phyloP scores from a whole-genome alignment of 768 basidiomycete genomes.

The Amanita subjunquillea region DNA sequence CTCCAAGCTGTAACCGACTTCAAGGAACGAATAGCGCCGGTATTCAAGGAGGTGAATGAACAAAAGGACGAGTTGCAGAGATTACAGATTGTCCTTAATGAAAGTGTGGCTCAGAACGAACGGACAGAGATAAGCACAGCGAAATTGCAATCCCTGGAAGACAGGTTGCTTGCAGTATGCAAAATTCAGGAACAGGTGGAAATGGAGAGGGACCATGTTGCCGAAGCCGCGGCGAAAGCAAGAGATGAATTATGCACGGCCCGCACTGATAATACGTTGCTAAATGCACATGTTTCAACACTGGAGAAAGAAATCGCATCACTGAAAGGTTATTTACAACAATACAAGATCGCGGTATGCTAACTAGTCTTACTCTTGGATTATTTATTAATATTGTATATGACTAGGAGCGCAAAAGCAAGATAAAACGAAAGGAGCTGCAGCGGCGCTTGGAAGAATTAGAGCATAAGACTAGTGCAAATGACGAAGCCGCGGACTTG shows the following conservation, averaged over 20 bases:
- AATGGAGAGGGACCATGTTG: slow-evolving; percentile 17
- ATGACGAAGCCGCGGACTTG: background rate
- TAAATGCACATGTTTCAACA: slow-evolving; percentile 13
- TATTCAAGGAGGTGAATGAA: slow-evolving; percentile 20
- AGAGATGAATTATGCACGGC: slow-evolving; percentile 15
- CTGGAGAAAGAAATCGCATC: slow-evolving; percentile 19
- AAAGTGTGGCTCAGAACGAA: slow-evolving; percentile 8
- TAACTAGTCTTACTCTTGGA: background rate
- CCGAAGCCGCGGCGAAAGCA: slow-evolving; percentile 17
- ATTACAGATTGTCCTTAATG: slow-evolving; percentile 12
- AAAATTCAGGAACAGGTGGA: slow-evolving; percentile 10
- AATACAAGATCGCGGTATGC: slow-evolving; percentile 18
- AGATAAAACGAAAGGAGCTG: slow-evolving; percentile 8
- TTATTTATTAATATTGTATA: background rate
- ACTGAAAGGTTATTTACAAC: slow-evolving; percentile 21
- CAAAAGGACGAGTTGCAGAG: slow-evolving; percentile 18
- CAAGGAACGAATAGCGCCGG: slow-evolving; percentile 28
- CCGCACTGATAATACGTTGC: slow-evolving; percentile 9
- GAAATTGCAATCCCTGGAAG: slow-evolving; percentile 11
- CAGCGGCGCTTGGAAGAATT: slow-evolving; percentile 9
- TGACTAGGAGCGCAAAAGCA: slow-evolving; percentile 7
- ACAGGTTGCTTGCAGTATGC: slow-evolving; percentile 14
- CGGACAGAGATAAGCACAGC: slow-evolving; percentile 9
- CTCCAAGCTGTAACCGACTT: slow-evolving; percentile 29
- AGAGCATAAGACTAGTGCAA: slow-evolving; percentile 3